Conservation (phyloP, 257 asterid species). For the Solanum appendiculatum region DNA sequence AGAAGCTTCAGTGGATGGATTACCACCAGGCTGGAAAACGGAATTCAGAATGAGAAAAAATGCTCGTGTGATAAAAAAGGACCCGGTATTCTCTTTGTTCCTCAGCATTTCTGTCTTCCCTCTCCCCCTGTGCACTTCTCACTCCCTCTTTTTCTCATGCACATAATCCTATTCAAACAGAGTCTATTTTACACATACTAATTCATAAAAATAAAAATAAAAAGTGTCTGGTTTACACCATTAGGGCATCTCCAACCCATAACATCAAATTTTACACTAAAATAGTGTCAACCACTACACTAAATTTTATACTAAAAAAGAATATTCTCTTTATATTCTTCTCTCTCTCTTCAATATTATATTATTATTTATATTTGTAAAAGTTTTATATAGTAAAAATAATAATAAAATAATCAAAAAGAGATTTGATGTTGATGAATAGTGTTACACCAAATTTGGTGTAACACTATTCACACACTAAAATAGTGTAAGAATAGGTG, state of each 20-base stretch:
- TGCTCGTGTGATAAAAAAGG: conserved; percentile 26
- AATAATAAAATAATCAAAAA: no score
- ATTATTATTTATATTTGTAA: no score
- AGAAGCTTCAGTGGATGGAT: conserved; percentile 21
- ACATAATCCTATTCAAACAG: background rate
- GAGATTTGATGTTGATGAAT: background rate
- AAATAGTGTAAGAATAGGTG: background rate
- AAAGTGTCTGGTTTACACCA: background rate
- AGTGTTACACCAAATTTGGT: background rate
- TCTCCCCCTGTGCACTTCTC: background rate
- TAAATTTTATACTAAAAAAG: no score
- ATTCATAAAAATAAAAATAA: background rate
- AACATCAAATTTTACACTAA: no score
- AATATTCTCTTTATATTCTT: background rate
- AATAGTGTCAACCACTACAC: background rate
- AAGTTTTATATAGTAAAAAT: background rate
- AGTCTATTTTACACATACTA: background rate
- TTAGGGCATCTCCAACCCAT: background rate
- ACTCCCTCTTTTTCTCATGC: background rate
- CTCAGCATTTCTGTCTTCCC: background rate
- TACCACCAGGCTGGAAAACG: conserved; percentile 73
- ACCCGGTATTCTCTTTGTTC: conserved; percentile 38
- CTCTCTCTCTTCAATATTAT: background rate
- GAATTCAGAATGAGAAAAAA: conserved; percentile 34
- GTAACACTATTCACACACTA: background rate